These are phyloP conservation scores for Hypomyces perniciosus DNA, from an alignment of 2,329 filamentous ascomycete genomes.

Conservation along the genomic window DNA sequence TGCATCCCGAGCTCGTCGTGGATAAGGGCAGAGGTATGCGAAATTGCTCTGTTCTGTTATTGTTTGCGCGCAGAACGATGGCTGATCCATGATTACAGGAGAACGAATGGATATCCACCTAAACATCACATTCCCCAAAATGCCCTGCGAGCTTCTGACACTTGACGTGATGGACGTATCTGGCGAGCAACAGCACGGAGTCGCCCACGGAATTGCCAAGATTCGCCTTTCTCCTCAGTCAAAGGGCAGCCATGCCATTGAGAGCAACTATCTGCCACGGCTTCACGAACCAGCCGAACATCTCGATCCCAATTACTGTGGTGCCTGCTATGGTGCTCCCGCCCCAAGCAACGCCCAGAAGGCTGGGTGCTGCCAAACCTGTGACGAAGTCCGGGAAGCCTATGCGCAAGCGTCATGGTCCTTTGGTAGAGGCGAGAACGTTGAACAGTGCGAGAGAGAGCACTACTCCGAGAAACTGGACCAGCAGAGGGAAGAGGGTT, in stretches of 20 bases:
- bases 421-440: constrained; percentile 84
- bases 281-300: constrained; percentile 64
- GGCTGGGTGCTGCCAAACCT: constrained; percentile 91
- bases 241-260: constrained; percentile 72
- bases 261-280: constrained; percentile 61
- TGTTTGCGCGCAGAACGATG: neutral
- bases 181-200: constrained; percentile 90
- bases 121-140: constrained; percentile 89
- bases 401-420: constrained; percentile 89
- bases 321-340: constrained; percentile 81
- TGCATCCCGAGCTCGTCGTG: constrained; percentile 89
- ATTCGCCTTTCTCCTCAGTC: constrained; percentile 67
- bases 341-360: constrained; percentile 67
- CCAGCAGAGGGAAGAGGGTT: constrained; percentile 83
- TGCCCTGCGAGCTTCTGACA: constrained; percentile 92
- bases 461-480: constrained; percentile 88
- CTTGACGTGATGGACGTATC: constrained; percentile 99
- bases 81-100: constrained; percentile 42
- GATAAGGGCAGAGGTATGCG: constrained; percentile 85
- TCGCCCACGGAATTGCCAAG: constrained; percentile 88
- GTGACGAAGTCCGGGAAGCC: constrained; percentile 91
- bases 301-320: constrained; percentile 88
- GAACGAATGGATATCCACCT: constrained; percentile 99
- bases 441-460: constrained; percentile 93
- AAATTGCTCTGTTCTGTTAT: neutral